Evolutionary conservation across 2,329 filamentous ascomycete genomes (phyloP).

Genomic region (Colletotrichum sp.): DNA sequence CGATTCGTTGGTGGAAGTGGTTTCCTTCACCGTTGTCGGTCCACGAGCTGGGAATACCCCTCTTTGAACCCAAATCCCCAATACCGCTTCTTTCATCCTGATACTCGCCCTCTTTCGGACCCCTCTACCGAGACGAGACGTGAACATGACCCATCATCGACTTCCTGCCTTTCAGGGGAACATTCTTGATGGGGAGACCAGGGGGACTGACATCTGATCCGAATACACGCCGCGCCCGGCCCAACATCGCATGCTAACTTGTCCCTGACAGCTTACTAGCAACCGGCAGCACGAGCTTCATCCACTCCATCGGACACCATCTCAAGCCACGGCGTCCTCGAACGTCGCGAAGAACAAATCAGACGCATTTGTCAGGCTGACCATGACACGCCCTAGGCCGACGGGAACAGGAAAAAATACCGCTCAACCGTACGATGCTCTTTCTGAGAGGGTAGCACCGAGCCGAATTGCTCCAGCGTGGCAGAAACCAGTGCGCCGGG

Average conservation of each 20-base stretch:
- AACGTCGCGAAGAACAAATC: background rate
- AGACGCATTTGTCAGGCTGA: conserved; percentile 2
- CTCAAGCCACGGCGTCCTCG: background rate
- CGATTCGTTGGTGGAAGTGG: conserved; percentile 3
- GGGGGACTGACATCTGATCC: conserved; percentile 3
- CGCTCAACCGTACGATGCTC: conserved; percentile 2
- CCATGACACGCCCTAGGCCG: background rate
- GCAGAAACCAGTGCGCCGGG: conserved; percentile 1
- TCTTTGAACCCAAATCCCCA: background rate
- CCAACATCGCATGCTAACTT: background rate
- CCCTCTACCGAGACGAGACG: background rate
- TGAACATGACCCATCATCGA: background rate
- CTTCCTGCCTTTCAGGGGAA: background rate
- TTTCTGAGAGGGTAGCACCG: conserved; percentile 9
- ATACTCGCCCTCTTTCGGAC: background rate
- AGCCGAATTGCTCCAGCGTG: background rate
- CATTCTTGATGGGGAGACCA: background rate
- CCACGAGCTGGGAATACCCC: conserved; percentile 13
- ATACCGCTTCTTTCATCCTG: conserved; percentile 7
- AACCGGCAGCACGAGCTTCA: background rate
- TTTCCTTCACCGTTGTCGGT: background rate
- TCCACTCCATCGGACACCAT: background rate
- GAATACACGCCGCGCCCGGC: background rate
- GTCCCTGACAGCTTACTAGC: background rate
- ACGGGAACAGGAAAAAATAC: background rate